Evolutionary conservation across 495 filamentous ascomycete genomes (phyloP), one percentile per base, ranked within the genome.

Genomic region (Alectoria sarmentosa): DNA sequence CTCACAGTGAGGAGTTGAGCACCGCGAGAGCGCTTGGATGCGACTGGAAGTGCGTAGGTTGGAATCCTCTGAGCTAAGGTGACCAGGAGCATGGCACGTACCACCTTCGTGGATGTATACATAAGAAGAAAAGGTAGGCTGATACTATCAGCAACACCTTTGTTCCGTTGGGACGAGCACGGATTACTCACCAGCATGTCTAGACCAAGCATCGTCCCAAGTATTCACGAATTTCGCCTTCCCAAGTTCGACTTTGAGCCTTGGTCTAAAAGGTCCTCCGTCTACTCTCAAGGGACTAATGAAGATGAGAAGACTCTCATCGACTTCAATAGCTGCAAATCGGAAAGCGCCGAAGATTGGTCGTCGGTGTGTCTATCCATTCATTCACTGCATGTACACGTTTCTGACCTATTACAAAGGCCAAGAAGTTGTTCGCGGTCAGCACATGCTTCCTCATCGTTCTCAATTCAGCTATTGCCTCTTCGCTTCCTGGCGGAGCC

Each of bases 391-490:
- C 9, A 32, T n/a, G 42, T 52, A 28, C 9, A 38, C 26, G 64
- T 37, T 26, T 4, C 65, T 41, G 19, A 60, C 42, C 2, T 17
- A 8, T 21, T 41, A 26, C 56, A 9, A 32, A 77, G 74, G 61
- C 58, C 60, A 80, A 76, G 69, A 89, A 88, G 66, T 48, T 74
- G 14, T 75, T 74, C 62, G 75, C 85, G 34, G 70, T 86, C 3
- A 60, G 81, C 41, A 78, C 77, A 0, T 76, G 77, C 23, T 80
- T 86, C 72, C 66, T 80, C 38, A 73, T 80, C 23, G 82, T 87
- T n/a, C 70, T 87, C 66, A 90, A 89, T 71, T 83, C 79, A 26
- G 87, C 86, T 26, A 80, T 89, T 67, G 82, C 80, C 1, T 84
- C 80, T 60, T 75, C 80, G 2, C 72, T 88, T 21, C 81, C 85